A percentile compares a stretch with the other conserved stretches of the same genome.
Evolutionary conservation across 2,329 filamentous ascomycete genomes (phyloP).

Genomic region (Neonectria punicea): DNA sequence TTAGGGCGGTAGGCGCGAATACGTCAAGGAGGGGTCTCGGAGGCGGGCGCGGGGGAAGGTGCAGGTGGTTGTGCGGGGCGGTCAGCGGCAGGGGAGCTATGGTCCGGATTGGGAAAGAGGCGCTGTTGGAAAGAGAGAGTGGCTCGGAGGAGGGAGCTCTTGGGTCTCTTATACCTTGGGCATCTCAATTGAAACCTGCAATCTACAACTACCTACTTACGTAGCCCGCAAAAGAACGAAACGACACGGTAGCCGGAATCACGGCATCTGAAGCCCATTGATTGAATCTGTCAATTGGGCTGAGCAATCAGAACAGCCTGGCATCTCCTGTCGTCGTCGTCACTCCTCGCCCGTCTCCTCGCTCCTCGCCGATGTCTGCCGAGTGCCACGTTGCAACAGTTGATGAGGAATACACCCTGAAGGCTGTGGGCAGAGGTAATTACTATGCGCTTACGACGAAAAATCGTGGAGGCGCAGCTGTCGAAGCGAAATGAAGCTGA

Average conservation of each 20-base stretch:
- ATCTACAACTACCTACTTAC: neutral
- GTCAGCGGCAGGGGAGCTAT: constrained; percentile 17
- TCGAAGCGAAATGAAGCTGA: constrained; percentile 13
- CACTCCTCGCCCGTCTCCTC: neutral
- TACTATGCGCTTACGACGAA: neutral
- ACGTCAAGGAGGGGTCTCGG: constrained; percentile 12
- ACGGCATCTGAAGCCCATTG: neutral
- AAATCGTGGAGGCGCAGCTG: constrained; percentile 8
- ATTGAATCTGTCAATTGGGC: neutral
- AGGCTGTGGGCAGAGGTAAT: neutral
- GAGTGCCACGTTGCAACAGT: neutral
- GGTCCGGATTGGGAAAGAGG: neutral
- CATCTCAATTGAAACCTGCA: neutral
- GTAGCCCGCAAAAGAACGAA: neutral
- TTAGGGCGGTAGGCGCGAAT: constrained; percentile 1
- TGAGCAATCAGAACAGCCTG: neutral
- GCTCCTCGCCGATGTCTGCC: neutral
- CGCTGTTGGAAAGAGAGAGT: too few relatives aligned
- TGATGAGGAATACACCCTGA: neutral
- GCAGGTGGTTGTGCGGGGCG: constrained; percentile 19
- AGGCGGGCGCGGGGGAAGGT: constrained; percentile 13
- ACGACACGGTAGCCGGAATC: neutral
- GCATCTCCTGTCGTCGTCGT: neutral
- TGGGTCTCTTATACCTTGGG: neutral
- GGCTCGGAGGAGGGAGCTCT: neutral